Evolutionary conservation across 306 rosid genomes (phyloP).

Genomic region (Vachellia pachyceras): DNA sequence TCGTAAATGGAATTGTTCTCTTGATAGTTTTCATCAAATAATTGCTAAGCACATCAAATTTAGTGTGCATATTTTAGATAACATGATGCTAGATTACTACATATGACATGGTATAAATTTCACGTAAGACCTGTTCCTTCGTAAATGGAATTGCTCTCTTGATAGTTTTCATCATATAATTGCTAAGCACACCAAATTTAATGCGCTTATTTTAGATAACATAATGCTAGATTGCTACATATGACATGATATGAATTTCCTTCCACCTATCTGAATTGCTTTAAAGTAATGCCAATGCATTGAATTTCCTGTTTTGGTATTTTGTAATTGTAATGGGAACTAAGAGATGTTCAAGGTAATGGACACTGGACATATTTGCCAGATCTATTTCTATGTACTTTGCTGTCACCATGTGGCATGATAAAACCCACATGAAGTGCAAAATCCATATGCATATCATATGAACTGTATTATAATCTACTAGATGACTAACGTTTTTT

Average conservation of each 20-base stretch:
- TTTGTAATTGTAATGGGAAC: slow-evolving; percentile 10
- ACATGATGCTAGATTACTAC: not conserved
- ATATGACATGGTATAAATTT: too few species aligned
- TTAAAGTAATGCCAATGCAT: not conserved
- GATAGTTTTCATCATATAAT: not conserved
- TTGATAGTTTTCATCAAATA: not conserved
- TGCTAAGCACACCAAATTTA: not conserved
- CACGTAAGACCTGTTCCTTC: slow-evolving; percentile 62
- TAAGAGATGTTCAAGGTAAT: not conserved
- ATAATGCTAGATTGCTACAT: not conserved
- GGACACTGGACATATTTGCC: not conserved
- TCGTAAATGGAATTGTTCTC: slow-evolving; percentile 3
- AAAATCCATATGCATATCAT: not conserved
- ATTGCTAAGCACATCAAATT: not conserved
- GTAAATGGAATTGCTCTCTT: not conserved
- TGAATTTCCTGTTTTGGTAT: not conserved
- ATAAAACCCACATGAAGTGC: not conserved
- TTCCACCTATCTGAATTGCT: slow-evolving; percentile 21
- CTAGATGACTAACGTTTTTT: slow-evolving; percentile 6
- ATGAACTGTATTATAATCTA: not conserved
- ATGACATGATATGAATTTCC: not conserved
- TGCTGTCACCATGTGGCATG: not conserved
- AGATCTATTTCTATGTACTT: not conserved
- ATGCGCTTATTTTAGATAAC: not conserved
- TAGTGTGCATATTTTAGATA: not conserved